Percentiles rank a stretch among this genome's conserved stretches.
Evolutionary conservation across 495 filamentous ascomycete species (phyloP).

Genomic region (Aspergillus carlsbadensis): DNA sequence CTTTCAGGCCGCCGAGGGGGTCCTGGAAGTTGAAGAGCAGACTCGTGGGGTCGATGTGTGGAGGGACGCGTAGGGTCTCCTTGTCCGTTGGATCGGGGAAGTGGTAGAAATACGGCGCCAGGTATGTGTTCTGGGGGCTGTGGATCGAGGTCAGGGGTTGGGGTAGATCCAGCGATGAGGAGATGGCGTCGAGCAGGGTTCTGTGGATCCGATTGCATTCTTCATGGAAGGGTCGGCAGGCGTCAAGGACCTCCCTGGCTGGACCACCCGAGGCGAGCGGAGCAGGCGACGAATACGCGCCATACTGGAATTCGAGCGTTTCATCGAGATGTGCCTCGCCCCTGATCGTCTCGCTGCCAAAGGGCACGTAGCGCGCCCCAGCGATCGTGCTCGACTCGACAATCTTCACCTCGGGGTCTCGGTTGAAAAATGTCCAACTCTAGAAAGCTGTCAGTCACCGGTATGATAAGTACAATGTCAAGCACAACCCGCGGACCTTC

Average conservation of each 20-base stretch:
- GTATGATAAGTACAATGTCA: no score
- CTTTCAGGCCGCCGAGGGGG: not conserved
- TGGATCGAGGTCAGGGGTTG: not conserved
- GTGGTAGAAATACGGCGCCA: not conserved
- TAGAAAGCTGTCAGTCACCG: not conserved
- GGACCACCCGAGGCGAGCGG: not conserved
- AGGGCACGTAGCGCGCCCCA: not conserved
- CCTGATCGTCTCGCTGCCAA: not conserved
- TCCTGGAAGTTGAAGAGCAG: conserved; percentile 5
- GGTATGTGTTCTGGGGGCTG: not conserved
- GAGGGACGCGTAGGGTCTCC: not conserved
- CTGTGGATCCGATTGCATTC: not conserved
- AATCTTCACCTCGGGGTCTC: not conserved
- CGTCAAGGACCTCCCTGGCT: not conserved
- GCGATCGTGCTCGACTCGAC: not conserved
- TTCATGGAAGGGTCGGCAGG: not conserved
- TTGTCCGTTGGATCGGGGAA: not conserved
- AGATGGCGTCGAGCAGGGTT: not conserved
- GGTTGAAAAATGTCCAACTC: not conserved
- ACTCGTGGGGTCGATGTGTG: conserved; percentile 1
- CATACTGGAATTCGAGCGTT: not conserved
- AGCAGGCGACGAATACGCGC: not conserved
- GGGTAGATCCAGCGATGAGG: not conserved
- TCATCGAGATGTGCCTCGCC: conserved; percentile 1
- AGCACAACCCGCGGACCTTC: conserved; percentile 1